Evolutionary conservation across 139 green algal genomes (phyloP).

Genomic region (Auxenochlorella pyrenoidosa): DNA sequence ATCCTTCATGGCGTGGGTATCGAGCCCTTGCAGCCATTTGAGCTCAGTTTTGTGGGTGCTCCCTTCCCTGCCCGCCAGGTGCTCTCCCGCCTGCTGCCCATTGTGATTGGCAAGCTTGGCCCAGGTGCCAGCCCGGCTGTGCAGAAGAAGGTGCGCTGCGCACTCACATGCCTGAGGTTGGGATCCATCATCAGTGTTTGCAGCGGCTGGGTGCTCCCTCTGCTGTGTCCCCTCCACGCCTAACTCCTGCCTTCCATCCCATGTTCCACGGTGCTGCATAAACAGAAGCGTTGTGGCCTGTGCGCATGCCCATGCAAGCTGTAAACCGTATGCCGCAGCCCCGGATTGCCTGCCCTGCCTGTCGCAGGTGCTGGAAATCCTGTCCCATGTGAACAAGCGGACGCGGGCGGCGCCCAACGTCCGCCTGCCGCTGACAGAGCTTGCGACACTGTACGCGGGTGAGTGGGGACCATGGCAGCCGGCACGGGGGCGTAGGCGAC

Average conservation of each 20-base stretch:
- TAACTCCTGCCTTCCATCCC: too few relatives aligned
- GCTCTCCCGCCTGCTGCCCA: slow-evolving; percentile 77
- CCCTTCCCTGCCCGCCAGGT: slow-evolving; percentile 50
- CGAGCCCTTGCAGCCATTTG: neutral
- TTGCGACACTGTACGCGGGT: slow-evolving; percentile 63
- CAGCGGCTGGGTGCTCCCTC: too few relatives aligned
- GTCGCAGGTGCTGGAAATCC: slow-evolving; percentile 82
- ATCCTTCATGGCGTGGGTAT: neutral
- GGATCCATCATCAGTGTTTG: too few relatives aligned
- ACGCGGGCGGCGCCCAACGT: slow-evolving; percentile 65
- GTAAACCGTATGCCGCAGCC: too few relatives aligned
- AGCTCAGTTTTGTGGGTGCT: neutral
- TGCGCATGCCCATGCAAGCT: neutral
- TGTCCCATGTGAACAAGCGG: slow-evolving; percentile 94
- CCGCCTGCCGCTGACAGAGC: slow-evolving; percentile 75
- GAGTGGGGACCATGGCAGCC: neutral
- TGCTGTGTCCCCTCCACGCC: too few relatives aligned
- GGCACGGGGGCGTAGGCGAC: neutral
- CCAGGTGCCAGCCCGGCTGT: neutral
- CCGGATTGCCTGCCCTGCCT: neutral
- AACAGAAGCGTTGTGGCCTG: too few relatives aligned
- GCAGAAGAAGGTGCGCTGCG: slow-evolving; percentile 19
- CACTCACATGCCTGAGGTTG: neutral
- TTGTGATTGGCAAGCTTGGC: slow-evolving; percentile 65
- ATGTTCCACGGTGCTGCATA: too few relatives aligned